Evolutionary conservation across 179 eudicot genomes (phyloP), one percentile per base, ranked within the genome.

Genomic region (Pouteria campechiana): DNA sequence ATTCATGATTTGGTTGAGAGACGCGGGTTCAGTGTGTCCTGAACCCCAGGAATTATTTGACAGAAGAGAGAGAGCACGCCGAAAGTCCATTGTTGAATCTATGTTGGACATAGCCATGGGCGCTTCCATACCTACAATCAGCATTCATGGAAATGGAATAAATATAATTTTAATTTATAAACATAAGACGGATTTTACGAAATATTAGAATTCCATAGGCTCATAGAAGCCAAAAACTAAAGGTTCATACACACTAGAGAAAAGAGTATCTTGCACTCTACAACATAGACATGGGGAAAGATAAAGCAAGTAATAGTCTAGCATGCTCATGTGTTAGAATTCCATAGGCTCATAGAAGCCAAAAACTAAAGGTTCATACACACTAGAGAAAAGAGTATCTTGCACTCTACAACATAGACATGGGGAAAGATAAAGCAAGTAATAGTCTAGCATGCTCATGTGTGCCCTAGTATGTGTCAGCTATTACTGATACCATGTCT

Each of bases 31-130:
- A 14, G 69, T 71, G 35, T 56, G 39, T n/a, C 60, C 56, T 13
- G 74, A 59, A 60, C 64, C 72, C 93, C 93, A 78, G 6, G 93
- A 60, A 52, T 65, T 78, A 48, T 69, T 83, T 86, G 96, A 86
- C 93, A 86, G 96, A 86, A 86, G 96, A 86, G 96, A 86, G 96
- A 82, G 96, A 86, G 96, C 96, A 86, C 89, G 76, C 33, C 41
- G 65, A 57, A 70, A 39, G 36, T 75, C 79, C 35, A 57, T 77
- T 63, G 74, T 70, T 48, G 74, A 74, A 52, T 54, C 75, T 63
- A 72, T 11, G 67, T 57, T 72, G 50, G 72, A 32, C 33, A 69
- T 68, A 70, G 72, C 40, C 51, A 65, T 39, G 3, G 75, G 47
- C 48, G 52, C 83, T 38, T 69, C 52, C 52, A 65, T 28, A 43